These are phyloP conservation scores for Furcasterigmium sp. DNA, from an alignment of 2,329 filamentous ascomycete species.

Conservation along the genomic window DNA sequence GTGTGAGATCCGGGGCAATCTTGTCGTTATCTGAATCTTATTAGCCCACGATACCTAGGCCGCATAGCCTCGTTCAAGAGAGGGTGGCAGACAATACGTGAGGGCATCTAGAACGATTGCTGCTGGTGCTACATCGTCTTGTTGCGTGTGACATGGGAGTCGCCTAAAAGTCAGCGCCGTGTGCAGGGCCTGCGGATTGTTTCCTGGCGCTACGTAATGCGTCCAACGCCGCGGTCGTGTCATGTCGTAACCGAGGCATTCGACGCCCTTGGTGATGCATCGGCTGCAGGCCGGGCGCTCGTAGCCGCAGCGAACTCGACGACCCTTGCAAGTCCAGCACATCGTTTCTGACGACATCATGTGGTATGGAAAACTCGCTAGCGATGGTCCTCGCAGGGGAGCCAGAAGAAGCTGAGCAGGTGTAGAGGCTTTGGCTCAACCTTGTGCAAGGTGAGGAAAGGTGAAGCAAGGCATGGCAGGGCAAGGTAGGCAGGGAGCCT, in stretches of 20 bases:
- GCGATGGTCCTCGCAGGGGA: no score
- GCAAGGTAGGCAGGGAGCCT: no score
- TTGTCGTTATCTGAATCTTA: neutral
- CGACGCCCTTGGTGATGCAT: neutral
- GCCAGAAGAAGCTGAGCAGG: no score
- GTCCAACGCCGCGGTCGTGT: neutral
- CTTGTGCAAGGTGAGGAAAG: no score
- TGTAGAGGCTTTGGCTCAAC: no score
- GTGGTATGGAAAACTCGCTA: no score
- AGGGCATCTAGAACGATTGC: conserved; percentile 1
- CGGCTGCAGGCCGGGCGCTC: neutral
- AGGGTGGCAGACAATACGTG: neutral
- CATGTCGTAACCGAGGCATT: neutral
- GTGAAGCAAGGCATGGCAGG: no score
- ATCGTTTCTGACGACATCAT: no score
- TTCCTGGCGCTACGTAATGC: neutral
- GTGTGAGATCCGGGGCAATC: neutral
- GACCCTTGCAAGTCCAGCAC: neutral
- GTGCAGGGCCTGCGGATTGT: neutral
- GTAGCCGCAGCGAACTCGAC: neutral
- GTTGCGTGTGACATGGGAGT: neutral
- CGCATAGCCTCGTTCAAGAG: no score
- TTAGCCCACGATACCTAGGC: neutral
- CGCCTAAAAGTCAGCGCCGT: neutral
- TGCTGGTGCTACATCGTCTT: neutral